These are phyloP conservation scores for Persicaria tinctoria DNA, from an alignment of 148 eudicot species.

Conservation along the genomic window DNA sequence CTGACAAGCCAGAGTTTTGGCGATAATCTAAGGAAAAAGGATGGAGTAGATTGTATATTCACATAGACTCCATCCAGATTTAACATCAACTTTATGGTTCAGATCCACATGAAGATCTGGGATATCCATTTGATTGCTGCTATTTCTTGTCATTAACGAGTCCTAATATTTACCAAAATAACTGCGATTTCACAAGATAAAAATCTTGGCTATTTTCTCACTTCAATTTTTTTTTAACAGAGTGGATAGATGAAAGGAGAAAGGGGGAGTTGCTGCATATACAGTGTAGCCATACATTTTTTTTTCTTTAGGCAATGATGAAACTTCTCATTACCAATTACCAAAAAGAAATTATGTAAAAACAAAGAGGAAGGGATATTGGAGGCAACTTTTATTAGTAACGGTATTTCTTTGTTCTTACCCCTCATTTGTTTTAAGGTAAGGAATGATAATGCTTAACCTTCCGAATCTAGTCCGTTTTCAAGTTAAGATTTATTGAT, in stretches of 20 bases:
- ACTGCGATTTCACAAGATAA: too few relatives aligned
- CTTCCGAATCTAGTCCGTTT: too few relatives aligned
- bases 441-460: not conserved
- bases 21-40: not conserved
- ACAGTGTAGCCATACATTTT: not conserved
- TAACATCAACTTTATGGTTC: not conserved
- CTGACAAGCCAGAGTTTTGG: not conserved
- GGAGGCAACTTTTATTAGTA: not conserved
- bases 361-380: too few relatives aligned
- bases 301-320: not conserved
- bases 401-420: too few relatives aligned
- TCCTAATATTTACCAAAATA: too few relatives aligned
- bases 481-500: too few relatives aligned
- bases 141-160: not conserved
- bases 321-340: not conserved
- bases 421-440: too few relatives aligned
- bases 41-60: not conserved
- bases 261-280: not conserved
- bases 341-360: not conserved
- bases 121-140: not conserved
- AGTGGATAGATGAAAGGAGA: not conserved
- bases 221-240: not conserved
- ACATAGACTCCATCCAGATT: not conserved
- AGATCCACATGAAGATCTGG: slow-evolving; percentile 1
- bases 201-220: not conserved